Base-by-base conservation (phyloP, 768 basidiomycete species). In the Boletus pseudo-olivaceus region DNA sequence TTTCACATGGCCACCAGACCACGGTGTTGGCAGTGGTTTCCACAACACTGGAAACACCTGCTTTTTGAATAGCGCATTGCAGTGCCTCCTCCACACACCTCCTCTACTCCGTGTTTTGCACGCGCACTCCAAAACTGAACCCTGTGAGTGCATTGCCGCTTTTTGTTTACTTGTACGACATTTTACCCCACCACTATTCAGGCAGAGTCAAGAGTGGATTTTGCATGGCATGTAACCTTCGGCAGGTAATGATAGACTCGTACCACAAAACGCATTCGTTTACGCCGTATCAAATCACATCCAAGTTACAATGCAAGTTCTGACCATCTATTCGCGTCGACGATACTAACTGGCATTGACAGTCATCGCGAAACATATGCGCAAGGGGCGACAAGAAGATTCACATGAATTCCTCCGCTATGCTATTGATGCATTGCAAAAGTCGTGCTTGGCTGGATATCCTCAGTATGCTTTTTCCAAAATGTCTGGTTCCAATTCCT, bases 331-430 rank as follows among this genome's bases (percentile, higher is more conserved):
- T 35, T 30, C 47, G 37, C 39, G 6, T 51, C 54, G 37, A 60
- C 10, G 30, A 45, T 45, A 27, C 40, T 62, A 41, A 52, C 37
- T 26, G 33, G 51, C 32, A n/a, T 40, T 33, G 34, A 40, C 46
- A 98, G 93, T 77, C 8, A 94, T 98, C 55, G 94, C 94, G 15
- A 94, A 93, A 68, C 86, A 91, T 63, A 85, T 98, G 83, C 83
- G 87, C 39, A 82, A 75, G 71, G 93, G 92, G n/a, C 76, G 93
- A 61, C 97, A 99, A 69, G 97, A 99, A 67, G 97, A 99, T 68
- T 86, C 97, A 9, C 97, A 99, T 67, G 97, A 99, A 71, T 98
- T 98, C 66, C 83, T 99, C 46, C 86, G 97, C 32, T 97, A 95
- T 70, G 85, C 87, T 19, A 85, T 98, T 30, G 97, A 99, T 64